Base-by-base conservation (phyloP, 208 protist genomes). In the Leishmania tarentolae region DNA sequence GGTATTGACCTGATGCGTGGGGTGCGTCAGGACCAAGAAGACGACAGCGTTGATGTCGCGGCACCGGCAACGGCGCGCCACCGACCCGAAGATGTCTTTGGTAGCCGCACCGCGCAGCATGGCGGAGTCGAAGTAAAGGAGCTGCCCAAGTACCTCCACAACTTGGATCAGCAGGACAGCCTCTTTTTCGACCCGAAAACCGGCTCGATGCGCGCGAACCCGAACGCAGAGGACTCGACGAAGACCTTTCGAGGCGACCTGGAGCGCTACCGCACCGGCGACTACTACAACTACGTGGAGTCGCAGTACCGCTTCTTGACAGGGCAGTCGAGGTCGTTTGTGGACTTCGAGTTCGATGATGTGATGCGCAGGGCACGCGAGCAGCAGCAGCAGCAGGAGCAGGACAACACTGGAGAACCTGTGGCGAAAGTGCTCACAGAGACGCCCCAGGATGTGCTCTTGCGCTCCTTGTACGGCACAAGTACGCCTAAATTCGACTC, bases 91-190 rank as follows among this genome's bases (percentile, higher is more conserved):
- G 87, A 91, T 47, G 75, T 92, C 61, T 96, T 96, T 74, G 82
- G 78, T 11, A 74, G 79, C 42, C 86, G 83, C 46, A 92, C 91
- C 11, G 90, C 92, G 0, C 90, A 94, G 71, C 91, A 94, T 78
- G 92, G 92, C 61, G 90, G 93, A 61, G 86, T 88, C 57, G 93
- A 92, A 79, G 92, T 96, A 46, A 91, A 93, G 76, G 87, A 92
- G 57, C 81, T 98, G 78, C 93, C 94, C 59, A 96, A 96, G 87
- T 96, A 98, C 78, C 81, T 98, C 57, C 88, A 95, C 72, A 96
- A 95, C 78, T 66, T 98, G 11, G 92, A 98, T 78, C 77, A 78
- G 75, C 79, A 86, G 71, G 86, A 93, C 71, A 82, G 84, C 9
- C 72, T 91, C 50, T 92, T 94, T 77, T 98, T 95, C 79, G 94